Conservation (phyloP, 2,329 filamentous ascomycete genomes). For the Penicillium oxalicum region DNA sequence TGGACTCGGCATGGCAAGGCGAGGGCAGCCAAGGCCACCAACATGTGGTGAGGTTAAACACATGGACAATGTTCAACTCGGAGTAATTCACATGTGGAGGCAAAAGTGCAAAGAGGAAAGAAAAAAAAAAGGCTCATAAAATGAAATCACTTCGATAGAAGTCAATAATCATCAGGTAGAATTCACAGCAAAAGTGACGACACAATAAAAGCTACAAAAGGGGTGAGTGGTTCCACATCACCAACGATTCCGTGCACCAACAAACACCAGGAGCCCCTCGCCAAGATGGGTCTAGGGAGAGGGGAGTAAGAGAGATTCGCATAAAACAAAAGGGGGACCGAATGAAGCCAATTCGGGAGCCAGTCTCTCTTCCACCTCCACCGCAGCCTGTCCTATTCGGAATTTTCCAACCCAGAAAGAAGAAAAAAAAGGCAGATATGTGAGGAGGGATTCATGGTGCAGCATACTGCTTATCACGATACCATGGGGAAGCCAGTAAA, state of each 20-base stretch:
- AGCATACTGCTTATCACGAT: no score
- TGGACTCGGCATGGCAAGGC: not conserved
- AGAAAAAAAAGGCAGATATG: no score
- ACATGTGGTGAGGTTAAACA: constrained; percentile 17
- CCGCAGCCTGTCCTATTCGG: no score
- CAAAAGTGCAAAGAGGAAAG: constrained; percentile 6
- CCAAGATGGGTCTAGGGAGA: constrained; percentile 31
- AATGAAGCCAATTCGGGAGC: constrained; percentile 25
- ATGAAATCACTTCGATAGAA: constrained; percentile 8
- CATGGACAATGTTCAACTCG: constrained; percentile 7
- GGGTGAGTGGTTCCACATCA: constrained; percentile 27
- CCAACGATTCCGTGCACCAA: constrained; percentile 32
- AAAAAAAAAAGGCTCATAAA: constrained; percentile 13
- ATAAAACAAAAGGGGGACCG: constrained; percentile 21
- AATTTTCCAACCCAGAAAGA: no score
- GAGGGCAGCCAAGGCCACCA: not conserved
- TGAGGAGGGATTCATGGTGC: no score
- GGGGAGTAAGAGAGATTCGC: constrained; percentile 23
- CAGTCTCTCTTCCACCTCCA: constrained; percentile 18
- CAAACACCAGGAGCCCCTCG: constrained; percentile 34
- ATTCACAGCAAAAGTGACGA: constrained; percentile 20
- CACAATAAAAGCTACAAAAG: constrained; percentile 16
- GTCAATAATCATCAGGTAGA: constrained; percentile 22
- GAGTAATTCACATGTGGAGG: not conserved
- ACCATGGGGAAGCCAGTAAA: no score